A percentile compares a stretch with the other conserved stretches of the same genome.
These are phyloP conservation scores for Cryphonectria japonica DNA, from an alignment of 2,329 filamentous ascomycete species.

Conservation along the genomic window DNA sequence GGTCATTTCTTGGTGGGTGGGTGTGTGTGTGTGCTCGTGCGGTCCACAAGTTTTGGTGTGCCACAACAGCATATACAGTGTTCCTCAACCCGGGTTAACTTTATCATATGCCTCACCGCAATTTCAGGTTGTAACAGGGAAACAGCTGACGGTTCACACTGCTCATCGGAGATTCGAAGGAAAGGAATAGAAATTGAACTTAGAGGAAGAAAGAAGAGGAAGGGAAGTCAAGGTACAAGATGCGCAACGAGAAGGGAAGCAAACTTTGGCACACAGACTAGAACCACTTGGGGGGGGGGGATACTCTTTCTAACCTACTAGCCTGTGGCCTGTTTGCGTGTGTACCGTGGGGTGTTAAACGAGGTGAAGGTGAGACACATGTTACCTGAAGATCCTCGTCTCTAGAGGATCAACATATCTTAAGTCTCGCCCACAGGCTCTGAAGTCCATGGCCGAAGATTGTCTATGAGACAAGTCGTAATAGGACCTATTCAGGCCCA, in stretches of 20 bases:
- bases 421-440: constrained; percentile 12
- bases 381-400: constrained; percentile 17
- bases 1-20: not conserved
- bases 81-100: not conserved
- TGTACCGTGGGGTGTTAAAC: constrained; percentile 20
- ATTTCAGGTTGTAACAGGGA: not conserved
- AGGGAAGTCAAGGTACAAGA: not conserved
- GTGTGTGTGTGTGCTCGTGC: not conserved
- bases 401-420: constrained; percentile 13
- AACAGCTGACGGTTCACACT: constrained; percentile 2
- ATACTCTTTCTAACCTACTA: not conserved
- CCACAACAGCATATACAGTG: not conserved
- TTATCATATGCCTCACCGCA: not conserved
- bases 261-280: constrained; percentile 5
- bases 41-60: constrained; percentile 2
- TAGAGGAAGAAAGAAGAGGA: not conserved
- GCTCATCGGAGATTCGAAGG: not conserved
- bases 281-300: not conserved
- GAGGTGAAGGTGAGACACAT: constrained; percentile 24
- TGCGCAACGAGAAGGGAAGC: not conserved
- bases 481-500: not conserved
- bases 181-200: not conserved
- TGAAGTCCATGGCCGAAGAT: constrained; percentile 12
- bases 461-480: constrained; percentile 17
- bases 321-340: constrained; percentile 12